Conservation (phyloP, 169 alveolate genomes). For the Babesia sp. region DNA sequence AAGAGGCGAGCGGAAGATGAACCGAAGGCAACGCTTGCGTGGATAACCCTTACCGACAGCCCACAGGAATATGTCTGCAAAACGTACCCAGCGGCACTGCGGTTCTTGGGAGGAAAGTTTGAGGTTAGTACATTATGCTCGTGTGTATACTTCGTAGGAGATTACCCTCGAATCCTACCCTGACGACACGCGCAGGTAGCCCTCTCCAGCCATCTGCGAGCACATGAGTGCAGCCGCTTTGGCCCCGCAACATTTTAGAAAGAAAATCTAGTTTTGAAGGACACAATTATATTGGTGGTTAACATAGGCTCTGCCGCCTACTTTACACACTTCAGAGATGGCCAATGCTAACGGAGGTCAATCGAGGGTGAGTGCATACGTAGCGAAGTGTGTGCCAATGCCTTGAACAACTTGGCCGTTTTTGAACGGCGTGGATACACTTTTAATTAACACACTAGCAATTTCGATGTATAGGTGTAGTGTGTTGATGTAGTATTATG, state of each 20-base stretch:
- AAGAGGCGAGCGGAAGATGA: slow-evolving; percentile 3
- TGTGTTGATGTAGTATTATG: too few species aligned
- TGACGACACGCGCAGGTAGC: not conserved
- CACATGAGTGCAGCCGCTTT: slow-evolving; percentile 33
- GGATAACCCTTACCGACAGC: slow-evolving; percentile 22
- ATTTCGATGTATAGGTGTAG: too few species aligned
- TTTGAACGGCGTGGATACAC: too few species aligned
- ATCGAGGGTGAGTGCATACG: slow-evolving; percentile 7
- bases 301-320: too few species aligned
- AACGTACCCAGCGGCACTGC: slow-evolving; percentile 30
- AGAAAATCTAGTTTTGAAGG: not conserved
- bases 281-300: not conserved
- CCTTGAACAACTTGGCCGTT: too few species aligned
- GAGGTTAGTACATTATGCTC: slow-evolving; percentile 3
- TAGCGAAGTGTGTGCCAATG: not conserved
- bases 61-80: slow-evolving; percentile 12
- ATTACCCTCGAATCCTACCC: not conserved
- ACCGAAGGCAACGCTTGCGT: slow-evolving; percentile 12
- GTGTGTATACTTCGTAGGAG: not conserved
- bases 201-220: slow-evolving; percentile 28
- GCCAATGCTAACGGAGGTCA: not conserved
- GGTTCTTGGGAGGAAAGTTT: slow-evolving; percentile 12
- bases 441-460: too few species aligned
- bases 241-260: not conserved
- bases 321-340: not conserved